A percentile compares a stretch with the other conserved stretches of the same genome.
phyloP scores from a whole-genome alignment of 2,329 filamentous ascomycete genomes.

The Raffaelea ambrosiae region DNA sequence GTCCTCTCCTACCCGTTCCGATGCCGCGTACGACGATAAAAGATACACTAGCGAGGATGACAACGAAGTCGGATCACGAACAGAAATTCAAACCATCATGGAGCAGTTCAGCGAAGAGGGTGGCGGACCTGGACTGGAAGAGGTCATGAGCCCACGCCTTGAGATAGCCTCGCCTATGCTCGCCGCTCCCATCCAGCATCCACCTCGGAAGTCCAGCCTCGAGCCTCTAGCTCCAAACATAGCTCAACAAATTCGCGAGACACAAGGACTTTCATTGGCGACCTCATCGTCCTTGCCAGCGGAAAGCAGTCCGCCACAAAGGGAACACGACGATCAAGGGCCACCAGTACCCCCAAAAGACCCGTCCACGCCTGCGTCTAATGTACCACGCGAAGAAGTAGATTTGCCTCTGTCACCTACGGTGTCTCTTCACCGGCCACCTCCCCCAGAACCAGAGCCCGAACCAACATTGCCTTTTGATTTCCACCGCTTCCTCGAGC shows the following conservation, averaged over 20 bases:
- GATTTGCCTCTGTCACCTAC: slow-evolving; percentile 37
- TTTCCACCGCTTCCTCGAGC: slow-evolving; percentile 94
- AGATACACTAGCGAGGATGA: slow-evolving; percentile 51
- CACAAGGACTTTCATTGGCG: slow-evolving; percentile 33
- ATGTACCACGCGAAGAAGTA: slow-evolving; percentile 22
- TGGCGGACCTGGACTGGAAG: slow-evolving; percentile 63
- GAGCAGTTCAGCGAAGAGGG: slow-evolving; percentile 79
- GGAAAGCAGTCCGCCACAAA: slow-evolving; percentile 14
- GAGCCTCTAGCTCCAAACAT: slow-evolving; percentile 55
- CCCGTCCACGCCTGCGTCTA: slow-evolving; percentile 6
- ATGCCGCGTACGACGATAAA: slow-evolving; percentile 45
- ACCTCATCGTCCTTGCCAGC: slow-evolving; percentile 28
- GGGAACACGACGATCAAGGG: slow-evolving; percentile 20
- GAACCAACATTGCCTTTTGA: slow-evolving; percentile 88
- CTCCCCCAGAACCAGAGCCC: slow-evolving; percentile 64
- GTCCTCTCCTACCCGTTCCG: slow-evolving; percentile 45
- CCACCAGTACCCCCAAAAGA: slow-evolving; percentile 56
- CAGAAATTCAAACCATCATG: slow-evolving; percentile 97
- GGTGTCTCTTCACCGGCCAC: slow-evolving; percentile 49
- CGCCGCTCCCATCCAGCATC: slow-evolving; percentile 58
- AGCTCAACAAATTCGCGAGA: slow-evolving; percentile 38
- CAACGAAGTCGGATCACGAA: slow-evolving; percentile 60
- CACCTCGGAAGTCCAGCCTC: slow-evolving; percentile 78
- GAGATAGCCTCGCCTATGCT: slow-evolving; percentile 76
- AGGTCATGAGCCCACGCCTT: slow-evolving; percentile 85